phyloP scores from a whole-genome alignment of 2,329 filamentous ascomycete species.

The Trichophyton verrucosum region DNA sequence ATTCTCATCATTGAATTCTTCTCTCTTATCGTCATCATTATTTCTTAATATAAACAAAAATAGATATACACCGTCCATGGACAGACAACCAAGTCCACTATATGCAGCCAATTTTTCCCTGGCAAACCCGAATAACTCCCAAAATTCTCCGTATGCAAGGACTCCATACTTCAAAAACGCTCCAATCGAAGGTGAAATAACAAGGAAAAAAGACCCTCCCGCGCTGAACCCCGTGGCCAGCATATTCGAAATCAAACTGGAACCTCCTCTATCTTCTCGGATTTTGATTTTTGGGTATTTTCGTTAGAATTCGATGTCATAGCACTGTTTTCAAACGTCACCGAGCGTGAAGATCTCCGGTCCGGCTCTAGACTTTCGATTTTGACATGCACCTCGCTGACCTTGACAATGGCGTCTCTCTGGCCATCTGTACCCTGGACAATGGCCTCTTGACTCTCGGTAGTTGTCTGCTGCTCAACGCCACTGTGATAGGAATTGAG shows the following conservation, averaged over 20 bases:
- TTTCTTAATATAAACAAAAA: no score
- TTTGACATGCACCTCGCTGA: slow-evolving; percentile 5
- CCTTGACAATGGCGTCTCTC: background rate
- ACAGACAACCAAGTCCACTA: no score
- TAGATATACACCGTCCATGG: no score
- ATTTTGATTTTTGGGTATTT: background rate
- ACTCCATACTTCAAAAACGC: no score
- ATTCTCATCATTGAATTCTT: no score
- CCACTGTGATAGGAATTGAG: background rate
- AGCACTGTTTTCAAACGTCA: background rate
- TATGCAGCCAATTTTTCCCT: no score
- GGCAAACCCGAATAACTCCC: no score
- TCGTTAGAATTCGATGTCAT: background rate
- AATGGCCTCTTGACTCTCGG: slow-evolving; percentile 8
- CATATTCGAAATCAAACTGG: background rate
- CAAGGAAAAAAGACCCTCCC: no score
- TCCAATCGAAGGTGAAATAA: no score
- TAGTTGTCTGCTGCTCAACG: background rate
- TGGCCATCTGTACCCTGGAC: background rate
- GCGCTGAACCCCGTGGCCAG: no score
- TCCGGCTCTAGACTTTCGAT: background rate
- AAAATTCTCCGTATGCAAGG: no score
- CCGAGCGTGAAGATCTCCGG: background rate
- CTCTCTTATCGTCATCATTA: no score
- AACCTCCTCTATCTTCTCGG: background rate